Percentiles rank a stretch among this genome's conserved stretches.
These are phyloP conservation scores for Sclerotinia nivalis DNA, from an alignment of 2,329 filamentous ascomycete species.

Conservation along the genomic window DNA sequence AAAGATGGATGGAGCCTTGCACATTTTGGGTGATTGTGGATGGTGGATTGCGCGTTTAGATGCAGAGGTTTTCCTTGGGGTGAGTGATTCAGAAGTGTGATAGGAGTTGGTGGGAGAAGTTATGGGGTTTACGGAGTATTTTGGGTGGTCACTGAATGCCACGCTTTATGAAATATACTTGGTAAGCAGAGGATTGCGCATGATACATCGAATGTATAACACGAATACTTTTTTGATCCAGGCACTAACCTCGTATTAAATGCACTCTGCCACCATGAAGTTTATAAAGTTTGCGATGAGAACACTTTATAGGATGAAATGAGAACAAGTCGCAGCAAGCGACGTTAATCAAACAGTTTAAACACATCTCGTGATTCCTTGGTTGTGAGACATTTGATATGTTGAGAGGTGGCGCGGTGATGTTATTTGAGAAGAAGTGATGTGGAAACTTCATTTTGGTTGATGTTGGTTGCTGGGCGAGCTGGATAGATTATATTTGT, in stretches of 20 bases:
- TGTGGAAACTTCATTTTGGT: not conserved
- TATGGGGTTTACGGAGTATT: not conserved
- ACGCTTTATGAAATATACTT: no score
- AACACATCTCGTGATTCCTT: not conserved
- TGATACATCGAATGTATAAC: not conserved
- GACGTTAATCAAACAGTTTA: not conserved
- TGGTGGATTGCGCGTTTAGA: not conserved
- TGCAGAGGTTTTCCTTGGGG: not conserved
- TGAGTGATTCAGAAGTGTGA: not conserved
- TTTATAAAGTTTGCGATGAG: not conserved
- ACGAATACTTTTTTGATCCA: not conserved
- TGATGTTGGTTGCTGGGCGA: not conserved
- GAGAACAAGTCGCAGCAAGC: not conserved
- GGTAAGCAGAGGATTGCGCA: not conserved
- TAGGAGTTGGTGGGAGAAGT: not conserved
- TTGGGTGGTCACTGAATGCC: no score
- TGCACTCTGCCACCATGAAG: not conserved
- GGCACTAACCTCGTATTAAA: not conserved
- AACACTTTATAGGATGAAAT: not conserved
- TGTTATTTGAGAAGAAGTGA: not conserved
- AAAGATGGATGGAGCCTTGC: not conserved
- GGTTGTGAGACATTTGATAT: not conserved
- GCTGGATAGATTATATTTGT: not conserved
- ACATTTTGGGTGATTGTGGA: not conserved
- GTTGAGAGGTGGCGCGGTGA: not conserved